Base-by-base conservation (phyloP, 805 yeast species). In the Ogataea methylovora region DNA sequence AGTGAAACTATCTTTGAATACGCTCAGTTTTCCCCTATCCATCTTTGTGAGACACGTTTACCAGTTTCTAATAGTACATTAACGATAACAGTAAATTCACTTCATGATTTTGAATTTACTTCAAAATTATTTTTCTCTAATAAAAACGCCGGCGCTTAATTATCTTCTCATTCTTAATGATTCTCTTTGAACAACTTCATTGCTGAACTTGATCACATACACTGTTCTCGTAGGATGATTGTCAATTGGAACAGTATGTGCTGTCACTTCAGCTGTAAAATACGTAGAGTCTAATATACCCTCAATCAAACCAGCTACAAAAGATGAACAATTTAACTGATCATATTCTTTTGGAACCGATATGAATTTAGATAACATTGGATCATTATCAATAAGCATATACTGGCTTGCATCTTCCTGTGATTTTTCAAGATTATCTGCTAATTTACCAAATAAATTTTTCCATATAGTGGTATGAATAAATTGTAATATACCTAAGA, bases 281-380 rank as follows among this genome's bases (percentile, higher is more conserved):
- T 76, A 77, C 2, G 84, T 65, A 4, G 81, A 66, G 47, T 83
- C 92, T 38, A 86, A 60, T 1, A 85, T 77, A 0, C 94, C 94
- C 53, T 86, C 95, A 27, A 85, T 68, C 12, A 86, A 69, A 0
- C 95, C 95, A 0, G 94, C 95, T 2, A 79, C 73, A 51, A 82
- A 84, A 0, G 95, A 88, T 12, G 81, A 78, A 49, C 92, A 83
- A 50, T 82, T 84, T 48, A 85, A 66, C 41, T 77, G 78, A 9
- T 83, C 78, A 50, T 80, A 76, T 43, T 86, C 94, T 44, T 73
- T 75, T 2, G 95, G 95, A 4, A 83, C 79, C 21, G 84, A 75
- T 9, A 86, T 75, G 50, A 68, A 86, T 45, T 72, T 73, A n/a
- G 84, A 68, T 26, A 85, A 65, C 30, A 83, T 46, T 5, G 95